A percentile compares a stretch with the other conserved stretches of the same genome.
These are phyloP conservation scores for Diphasiastrum complanatum DNA, from an alignment of 83 land plant genomes.

Conservation along the genomic window DNA sequence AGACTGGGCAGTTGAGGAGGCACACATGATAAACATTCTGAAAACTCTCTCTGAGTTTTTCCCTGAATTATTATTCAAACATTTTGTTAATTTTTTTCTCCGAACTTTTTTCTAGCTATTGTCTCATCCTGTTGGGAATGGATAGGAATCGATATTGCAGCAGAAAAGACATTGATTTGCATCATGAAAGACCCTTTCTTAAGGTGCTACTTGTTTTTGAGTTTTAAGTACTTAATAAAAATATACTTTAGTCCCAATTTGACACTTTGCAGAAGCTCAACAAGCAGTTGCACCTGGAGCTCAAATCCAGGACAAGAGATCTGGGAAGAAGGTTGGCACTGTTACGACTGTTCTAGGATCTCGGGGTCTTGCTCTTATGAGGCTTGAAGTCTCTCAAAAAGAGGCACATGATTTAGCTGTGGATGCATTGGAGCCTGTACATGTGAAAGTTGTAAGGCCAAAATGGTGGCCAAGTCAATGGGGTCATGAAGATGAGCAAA, in stretches of 20 bases:
- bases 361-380: not conserved
- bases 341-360: not conserved
- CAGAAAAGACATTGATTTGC: too few species aligned
- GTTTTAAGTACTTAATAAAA: too few species aligned
- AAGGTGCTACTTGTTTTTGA: too few species aligned
- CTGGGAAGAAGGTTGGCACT: not conserved
- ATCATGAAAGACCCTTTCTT: too few species aligned
- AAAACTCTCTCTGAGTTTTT: too few species aligned
- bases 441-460: not conserved
- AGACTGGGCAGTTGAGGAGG: too few species aligned
- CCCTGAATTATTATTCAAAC: too few species aligned
- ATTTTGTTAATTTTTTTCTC: not conserved
- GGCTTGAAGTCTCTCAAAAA: not conserved
- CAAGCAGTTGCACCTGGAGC: not conserved
- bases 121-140: not conserved
- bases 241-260: too few species aligned
- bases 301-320: not conserved
- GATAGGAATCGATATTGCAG: too few species aligned
- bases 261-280: not conserved
- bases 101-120: not conserved
- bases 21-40: too few species aligned
- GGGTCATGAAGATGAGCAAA: too few species aligned
- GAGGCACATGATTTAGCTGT: not conserved
- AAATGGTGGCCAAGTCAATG: not conserved
- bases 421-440: not conserved